Evolutionary conservation across 208 protist species (phyloP), one percentile per base, ranked within the genome.

Genomic region (Crithidia thermophila): DNA sequence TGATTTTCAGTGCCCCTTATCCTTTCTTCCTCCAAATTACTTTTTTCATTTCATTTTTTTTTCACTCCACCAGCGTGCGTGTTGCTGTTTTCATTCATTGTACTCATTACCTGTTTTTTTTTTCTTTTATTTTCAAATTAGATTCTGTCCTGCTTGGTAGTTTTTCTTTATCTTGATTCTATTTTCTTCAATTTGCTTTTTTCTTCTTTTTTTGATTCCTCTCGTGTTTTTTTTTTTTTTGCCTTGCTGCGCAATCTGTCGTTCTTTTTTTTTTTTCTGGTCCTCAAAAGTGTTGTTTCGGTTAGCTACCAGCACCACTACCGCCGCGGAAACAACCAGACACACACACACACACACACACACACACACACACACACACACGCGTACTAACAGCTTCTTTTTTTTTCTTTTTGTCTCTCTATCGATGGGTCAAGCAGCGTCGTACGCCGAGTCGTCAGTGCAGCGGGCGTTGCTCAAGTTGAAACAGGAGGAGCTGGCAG

Each of bases 341-440:
- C n/a, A n/a, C n/a, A n/a, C n/a, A n/a, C n/a, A n/a, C n/a, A n/a
- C n/a, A n/a, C n/a, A n/a, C 59, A 47, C 21, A n/a, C 25, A 66
- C 3, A 27, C 53, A 39, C 16, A 58, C 37, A 25, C 18, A 16
- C 9, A 46, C 13, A 50, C 36, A 63, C 13, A 28, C 36, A 63
- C 9, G 13, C 20, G 25, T 40, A 49, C 31, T n/a, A 40, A 33
- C 4, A 18, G 14, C 58, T 52, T 55, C 21, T 40, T 39, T 21
- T 39, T 47, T 11, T 31, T 30, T 18, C 30, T 36, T 25, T 43
- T 36, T 33, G 18, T 4, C 42, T 39, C 28, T 11, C 45, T 40
- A 16, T 6, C 36, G 6, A 88, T 88, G 78, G 78, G 79, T 6
- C 82, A 88, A 39, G 74, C 79, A n/a, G 69, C 82, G 20, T 83